Conservation (phyloP, 768 basidiomycete genomes). For the Calocera cornea region DNA sequence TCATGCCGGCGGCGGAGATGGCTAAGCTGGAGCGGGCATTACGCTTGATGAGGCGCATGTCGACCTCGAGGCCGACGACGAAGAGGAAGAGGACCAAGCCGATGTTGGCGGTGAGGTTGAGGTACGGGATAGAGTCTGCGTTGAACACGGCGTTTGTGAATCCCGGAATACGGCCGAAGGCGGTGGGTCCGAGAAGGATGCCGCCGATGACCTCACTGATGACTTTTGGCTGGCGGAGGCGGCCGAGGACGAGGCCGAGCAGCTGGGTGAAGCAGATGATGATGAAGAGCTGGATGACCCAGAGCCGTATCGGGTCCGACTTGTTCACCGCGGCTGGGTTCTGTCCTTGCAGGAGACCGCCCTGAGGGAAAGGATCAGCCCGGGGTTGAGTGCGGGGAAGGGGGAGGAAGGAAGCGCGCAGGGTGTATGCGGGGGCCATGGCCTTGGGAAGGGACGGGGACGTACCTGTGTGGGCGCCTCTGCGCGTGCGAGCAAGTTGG, state of each 20-base stretch:
- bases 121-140: conserved; percentile 40
- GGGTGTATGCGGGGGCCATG: no score
- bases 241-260: conserved; percentile 47
- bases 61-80: conserved; percentile 74
- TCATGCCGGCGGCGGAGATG: conserved; percentile 54
- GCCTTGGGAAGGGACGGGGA: no score
- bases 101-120: conserved; percentile 61
- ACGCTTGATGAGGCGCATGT: conserved; percentile 49
- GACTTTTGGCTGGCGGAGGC: conserved; percentile 78
- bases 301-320: conserved; percentile 56
- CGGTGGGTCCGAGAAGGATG: conserved; percentile 62
- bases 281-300: conserved; percentile 65
- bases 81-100: conserved; percentile 70
- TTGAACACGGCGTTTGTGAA: conserved; percentile 84
- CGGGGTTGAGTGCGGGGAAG: neutral
- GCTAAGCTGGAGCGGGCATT: conserved; percentile 44
- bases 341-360: conserved; percentile 61
- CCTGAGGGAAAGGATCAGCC: conserved; percentile 31
- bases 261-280: conserved; percentile 70
- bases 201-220: conserved; percentile 89
- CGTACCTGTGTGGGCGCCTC: neutral
- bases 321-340: conserved; percentile 53
- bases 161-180: conserved; percentile 65
- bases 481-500: neutral
- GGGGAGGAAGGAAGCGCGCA: no score